A percentile compares a stretch with the other conserved stretches of the same genome.
phyloP scores from a whole-genome alignment of 2,329 filamentous ascomycete genomes.

The Myriosclerotinia curreyana region DNA sequence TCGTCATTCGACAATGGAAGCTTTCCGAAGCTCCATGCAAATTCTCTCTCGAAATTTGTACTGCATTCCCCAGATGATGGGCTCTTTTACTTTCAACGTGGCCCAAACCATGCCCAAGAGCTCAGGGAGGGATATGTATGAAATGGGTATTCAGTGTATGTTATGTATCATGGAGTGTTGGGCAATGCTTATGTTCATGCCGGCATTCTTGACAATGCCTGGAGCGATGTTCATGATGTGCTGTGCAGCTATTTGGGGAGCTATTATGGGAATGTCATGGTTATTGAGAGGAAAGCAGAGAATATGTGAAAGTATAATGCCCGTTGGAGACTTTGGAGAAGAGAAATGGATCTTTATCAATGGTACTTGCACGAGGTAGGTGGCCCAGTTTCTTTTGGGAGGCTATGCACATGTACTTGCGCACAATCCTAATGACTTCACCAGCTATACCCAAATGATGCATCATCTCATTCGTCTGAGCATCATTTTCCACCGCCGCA shows the following conservation, averaged over 20 bases:
- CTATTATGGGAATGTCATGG: slow-evolving; percentile 20
- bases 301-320: slow-evolving; percentile 14
- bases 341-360: slow-evolving; percentile 28
- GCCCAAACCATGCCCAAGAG: not conserved
- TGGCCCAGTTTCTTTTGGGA: not conserved
- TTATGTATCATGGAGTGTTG: slow-evolving; percentile 24
- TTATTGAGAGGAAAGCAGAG: slow-evolving; percentile 22
- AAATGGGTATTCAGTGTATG: slow-evolving; percentile 23
- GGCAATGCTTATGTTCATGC: slow-evolving; percentile 19
- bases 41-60: slow-evolving; percentile 23
- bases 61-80: slow-evolving; percentile 23
- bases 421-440: slow-evolving; percentile 2
- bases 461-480: slow-evolving; percentile 67
- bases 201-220: slow-evolving; percentile 24
- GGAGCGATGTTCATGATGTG: slow-evolving; percentile 20
- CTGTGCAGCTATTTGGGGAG: slow-evolving; percentile 9
- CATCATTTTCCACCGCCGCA: slow-evolving; percentile 64
- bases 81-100: slow-evolving; percentile 14
- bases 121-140: slow-evolving; percentile 18
- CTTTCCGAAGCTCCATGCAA: slow-evolving; percentile 14
- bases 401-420: not conserved
- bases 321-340: slow-evolving; percentile 20
- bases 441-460: slow-evolving; percentile 59
- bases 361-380: slow-evolving; percentile 27
- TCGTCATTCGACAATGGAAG: slow-evolving; percentile 17